A percentile compares a stretch with the other conserved stretches of the same genome.
Evolutionary conservation across 2,329 filamentous ascomycete species (phyloP).

Genomic region (Calonectria hawksworthii): DNA sequence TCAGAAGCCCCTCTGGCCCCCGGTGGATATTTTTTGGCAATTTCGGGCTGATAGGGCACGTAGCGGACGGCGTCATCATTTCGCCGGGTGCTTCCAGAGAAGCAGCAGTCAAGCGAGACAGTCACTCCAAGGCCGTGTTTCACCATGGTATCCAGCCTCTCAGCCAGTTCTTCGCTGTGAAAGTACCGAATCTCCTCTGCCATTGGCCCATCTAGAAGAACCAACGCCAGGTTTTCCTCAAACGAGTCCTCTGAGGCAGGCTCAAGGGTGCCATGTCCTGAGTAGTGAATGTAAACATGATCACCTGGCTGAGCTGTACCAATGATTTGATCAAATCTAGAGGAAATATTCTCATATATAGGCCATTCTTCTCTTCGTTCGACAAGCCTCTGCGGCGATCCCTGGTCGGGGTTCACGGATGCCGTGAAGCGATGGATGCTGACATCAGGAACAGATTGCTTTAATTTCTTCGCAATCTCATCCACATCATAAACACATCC

Average conservation of each 20-base stretch:
- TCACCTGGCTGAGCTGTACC: neutral
- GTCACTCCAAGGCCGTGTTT: slow-evolving; percentile 23
- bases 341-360: slow-evolving; percentile 1
- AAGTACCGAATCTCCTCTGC: neutral
- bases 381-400: no score
- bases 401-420: neutral
- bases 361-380: slow-evolving; percentile 4
- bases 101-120: slow-evolving; percentile 37
- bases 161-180: neutral
- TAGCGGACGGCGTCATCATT: neutral
- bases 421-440: slow-evolving; percentile 20
- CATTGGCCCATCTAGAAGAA: slow-evolving; percentile 5
- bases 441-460: neutral
- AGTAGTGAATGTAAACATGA: slow-evolving; percentile 26
- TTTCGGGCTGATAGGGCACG: neutral
- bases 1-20: neutral
- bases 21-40: neutral
- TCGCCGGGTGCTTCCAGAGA: slow-evolving; percentile 30
- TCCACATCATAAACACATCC: slow-evolving; percentile 27
- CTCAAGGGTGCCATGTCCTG: slow-evolving; percentile 21
- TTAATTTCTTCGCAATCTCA: slow-evolving; percentile 5
- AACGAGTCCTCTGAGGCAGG: neutral
- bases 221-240: slow-evolving; percentile 19
- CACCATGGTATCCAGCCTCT: slow-evolving; percentile 24
- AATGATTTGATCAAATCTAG: neutral